These are phyloP conservation scores for Irpex lacteus DNA, from an alignment of 1,284 basidiomycete genomes.

Conservation along the genomic window DNA sequence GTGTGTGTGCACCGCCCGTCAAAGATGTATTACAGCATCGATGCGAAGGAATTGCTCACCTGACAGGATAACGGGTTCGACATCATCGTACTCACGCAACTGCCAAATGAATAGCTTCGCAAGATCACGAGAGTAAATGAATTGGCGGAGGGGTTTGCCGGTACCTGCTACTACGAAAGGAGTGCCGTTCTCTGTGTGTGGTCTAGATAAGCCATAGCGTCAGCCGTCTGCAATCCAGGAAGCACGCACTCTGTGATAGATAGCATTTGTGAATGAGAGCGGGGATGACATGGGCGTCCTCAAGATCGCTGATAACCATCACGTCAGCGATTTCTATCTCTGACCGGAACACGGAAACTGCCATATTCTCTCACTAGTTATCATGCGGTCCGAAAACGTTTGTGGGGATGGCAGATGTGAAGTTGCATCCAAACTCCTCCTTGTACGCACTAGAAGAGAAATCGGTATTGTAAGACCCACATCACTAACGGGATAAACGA, in stretches of 20 bases:
- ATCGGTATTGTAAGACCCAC: not conserved
- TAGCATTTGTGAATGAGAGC: constrained; percentile 87
- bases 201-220: not conserved
- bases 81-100: constrained; percentile 82
- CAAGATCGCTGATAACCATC: constrained; percentile 60
- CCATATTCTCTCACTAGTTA: constrained; percentile 55
- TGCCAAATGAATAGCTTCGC: constrained; percentile 93
- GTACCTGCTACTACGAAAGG: constrained; percentile 83
- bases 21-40: not conserved
- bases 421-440: constrained; percentile 86
- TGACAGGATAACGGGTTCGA: constrained; percentile 86
- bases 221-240: not conserved
- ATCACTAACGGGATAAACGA: not conserved
- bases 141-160: constrained; percentile 87
- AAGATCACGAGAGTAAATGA: constrained; percentile 91
- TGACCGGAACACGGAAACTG: not conserved
- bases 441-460: constrained; percentile 70
- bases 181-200: constrained; percentile 66
- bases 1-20: not conserved
- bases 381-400: constrained; percentile 87
- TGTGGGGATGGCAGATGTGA: constrained; percentile 90
- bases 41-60: constrained; percentile 39
- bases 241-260: constrained; percentile 72
- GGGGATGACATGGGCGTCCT: constrained; percentile 88
- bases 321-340: constrained; percentile 3